Evolutionary conservation across 352 stramenopile species (phyloP), one percentile per base, ranked within the genome.

Genomic region (Pythium oligandrum): DNA sequence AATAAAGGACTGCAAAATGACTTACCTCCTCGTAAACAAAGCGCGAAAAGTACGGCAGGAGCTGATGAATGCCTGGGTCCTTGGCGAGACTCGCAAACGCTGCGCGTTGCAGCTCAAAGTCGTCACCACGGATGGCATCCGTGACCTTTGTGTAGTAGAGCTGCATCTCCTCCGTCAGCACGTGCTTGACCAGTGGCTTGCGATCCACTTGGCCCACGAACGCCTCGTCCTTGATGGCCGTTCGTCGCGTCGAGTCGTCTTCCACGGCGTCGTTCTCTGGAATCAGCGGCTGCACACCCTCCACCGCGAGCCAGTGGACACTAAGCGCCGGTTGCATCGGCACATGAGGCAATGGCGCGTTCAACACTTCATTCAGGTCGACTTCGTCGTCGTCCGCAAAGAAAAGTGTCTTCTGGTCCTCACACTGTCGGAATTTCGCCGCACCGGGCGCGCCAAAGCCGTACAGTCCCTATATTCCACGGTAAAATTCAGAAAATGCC

Each of bases 81-180:
- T 80, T 61, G 37, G 79, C 75, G 10, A 96, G 69, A 52, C 83
- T 94, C 10, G 72, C 64, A 40, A 92, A 94, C 8, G 82, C 81
- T 4, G 85, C 83, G 39, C 81, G 77, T 64, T 91, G 80, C 40
- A 85, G 66, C 59, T 86, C 73, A 35, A 75, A 76, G 51, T 88
- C 78, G 58, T 82, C 77, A 56, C 73, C 78, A 55, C 91, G 89
- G 53, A 93, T 67, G 0, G 83, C 83, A 7, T 91, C 80, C 38
- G 80, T 93, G 45, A 93, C 79, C 53, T 88, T 93, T n/a, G 79
- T 83, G 54, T 89, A 96, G 68, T 94, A 96, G 4, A 95, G 58
- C 55, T 95, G 85, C 78, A 96, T 92, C 65, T 96, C 86, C 45
- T 93, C 79, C 3, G 85, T 92, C 38, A 96, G 66, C 52, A 93